Conservation (phyloP, 208 protist genomes). For the Acanthamoeba lenticulata region DNA sequence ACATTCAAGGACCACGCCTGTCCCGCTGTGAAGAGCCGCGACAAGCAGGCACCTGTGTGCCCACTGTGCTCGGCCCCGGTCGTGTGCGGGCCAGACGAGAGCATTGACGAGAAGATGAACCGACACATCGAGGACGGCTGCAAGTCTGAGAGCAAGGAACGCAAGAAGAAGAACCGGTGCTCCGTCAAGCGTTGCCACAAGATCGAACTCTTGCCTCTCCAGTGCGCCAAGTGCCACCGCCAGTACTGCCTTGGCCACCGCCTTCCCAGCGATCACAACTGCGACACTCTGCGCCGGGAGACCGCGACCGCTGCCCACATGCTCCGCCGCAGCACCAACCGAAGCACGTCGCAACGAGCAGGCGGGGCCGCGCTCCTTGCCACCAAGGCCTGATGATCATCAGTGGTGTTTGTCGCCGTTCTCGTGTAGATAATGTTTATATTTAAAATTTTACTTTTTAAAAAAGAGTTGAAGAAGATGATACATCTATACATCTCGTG, state of each 20-base stretch:
- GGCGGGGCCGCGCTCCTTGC: no score
- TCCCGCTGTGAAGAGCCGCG: background rate
- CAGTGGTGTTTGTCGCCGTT: no score
- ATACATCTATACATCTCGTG: background rate
- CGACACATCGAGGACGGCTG: constrained; percentile 23
- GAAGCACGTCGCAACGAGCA: no score
- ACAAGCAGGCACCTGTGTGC: background rate
- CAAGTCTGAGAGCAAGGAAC: constrained; percentile 30
- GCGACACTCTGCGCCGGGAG: background rate
- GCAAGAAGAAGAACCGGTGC: background rate
- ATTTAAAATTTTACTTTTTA: no score
- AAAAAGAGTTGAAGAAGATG: background rate
- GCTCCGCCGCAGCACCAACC: background rate
- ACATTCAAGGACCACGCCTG: background rate
- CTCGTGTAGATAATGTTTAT: no score
- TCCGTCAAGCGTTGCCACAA: background rate
- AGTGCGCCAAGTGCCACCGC: background rate
- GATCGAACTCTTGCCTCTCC: background rate
- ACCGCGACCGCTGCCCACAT: background rate
- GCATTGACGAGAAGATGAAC: background rate
- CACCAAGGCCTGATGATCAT: no score
- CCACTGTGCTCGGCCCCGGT: background rate
- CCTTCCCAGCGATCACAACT: constrained; percentile 54
- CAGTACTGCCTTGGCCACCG: constrained; percentile 65
- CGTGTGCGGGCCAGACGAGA: background rate